Base-by-base conservation (phyloP, 176 grass and related monocot genomes). In the Coix lacrymajobi region DNA sequence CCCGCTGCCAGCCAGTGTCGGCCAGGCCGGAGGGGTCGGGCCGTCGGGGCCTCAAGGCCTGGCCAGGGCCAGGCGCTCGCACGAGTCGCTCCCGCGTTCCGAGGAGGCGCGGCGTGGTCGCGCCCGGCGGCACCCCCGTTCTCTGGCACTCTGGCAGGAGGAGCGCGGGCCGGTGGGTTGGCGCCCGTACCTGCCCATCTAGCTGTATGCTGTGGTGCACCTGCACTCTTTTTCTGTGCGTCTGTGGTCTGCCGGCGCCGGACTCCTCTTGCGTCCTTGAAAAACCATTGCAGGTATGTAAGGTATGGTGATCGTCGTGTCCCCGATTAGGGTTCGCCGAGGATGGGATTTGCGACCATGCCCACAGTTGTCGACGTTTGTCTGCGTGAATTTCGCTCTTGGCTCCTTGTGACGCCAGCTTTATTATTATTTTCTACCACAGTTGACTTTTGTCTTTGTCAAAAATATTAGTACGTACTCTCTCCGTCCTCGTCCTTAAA, bases 1-100 rank as follows among this genome's bases (percentile, higher is more conserved):
- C 8, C 1, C 20, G 24, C 24, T 61, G 37, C 58, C 69, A 46
- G 41, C 40, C 22, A 28, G 66, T 85, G 91, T 93, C 88, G 84
- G 91, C 85, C 82, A 64, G 68, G 16, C 41, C 67, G 81, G 54
- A 75, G 88, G 91, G 51, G 6, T 26, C 54, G n/a, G n/a, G n/a
- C n/a, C n/a, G n/a, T n/a, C n/a, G 87, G 83, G 84, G 48, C 34
- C 79, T 49, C 20, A 7, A 14, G 20, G 19, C 17, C 56, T n/a
- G n/a, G n/a, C n/a, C n/a, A n/a, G n/a, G n/a, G n/a, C 62, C 71
- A 82, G 40, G 79, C 41, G 26, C 16, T 24, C 52, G 67, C 69
- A 45, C 73, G 54, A 57, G 54, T 57, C 54, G 54, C 54, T 4
- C 54, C 46, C 49, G 67, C 65, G 57, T 69, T 58, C 81, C 85